Evolutionary conservation across 768 basidiomycete species (phyloP), one percentile per base, ranked within the genome.

Genomic region (Suillus sp.): DNA sequence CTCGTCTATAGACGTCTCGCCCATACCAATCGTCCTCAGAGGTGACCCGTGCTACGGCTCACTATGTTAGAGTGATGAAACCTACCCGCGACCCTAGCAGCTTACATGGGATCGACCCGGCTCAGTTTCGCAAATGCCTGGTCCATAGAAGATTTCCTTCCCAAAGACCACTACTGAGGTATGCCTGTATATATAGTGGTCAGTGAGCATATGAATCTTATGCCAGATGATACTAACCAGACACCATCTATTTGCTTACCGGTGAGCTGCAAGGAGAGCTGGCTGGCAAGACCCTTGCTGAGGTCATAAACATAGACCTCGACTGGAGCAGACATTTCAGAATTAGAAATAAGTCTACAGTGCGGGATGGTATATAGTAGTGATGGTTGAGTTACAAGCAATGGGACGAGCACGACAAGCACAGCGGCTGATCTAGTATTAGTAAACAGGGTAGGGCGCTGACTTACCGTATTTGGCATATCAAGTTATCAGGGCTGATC

Each of bases 201-300:
- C 37, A 56, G 25, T 27, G 18, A 57, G 37, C 14, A 37, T 48
- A 55, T 43, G 56, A 68, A 38, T 61, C 40, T 66, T 57, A 42
- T 25, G 35, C 25, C 4, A 42, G 37, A 34, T 27, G 62, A 34
- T 60, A 75, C 83, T 67, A 61, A 93, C 95, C 96, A 99, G 59
- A 99, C 87, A 0, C 96, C 96, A 65, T 97, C 93, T 60, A 97
- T 93, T 75, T 95, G 93, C 59, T 86, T 84, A 5, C 96, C 96
- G 0, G 91, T 91, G 45, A 97, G 81, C 74, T 91, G 90, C 54
- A 82, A 77, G 7, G 94, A 96, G 40, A 97, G 78, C 64, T 87
- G 84, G 60, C 83, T 82, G 7, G 94, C 96, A 69, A 96, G 81
- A 47, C 95, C 95, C 70, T 89, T 87, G 75, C 89, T 95, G 60